phyloP scores from a whole-genome alignment of 345 rosid genomes.

The Bretschneidera sinensis region DNA sequence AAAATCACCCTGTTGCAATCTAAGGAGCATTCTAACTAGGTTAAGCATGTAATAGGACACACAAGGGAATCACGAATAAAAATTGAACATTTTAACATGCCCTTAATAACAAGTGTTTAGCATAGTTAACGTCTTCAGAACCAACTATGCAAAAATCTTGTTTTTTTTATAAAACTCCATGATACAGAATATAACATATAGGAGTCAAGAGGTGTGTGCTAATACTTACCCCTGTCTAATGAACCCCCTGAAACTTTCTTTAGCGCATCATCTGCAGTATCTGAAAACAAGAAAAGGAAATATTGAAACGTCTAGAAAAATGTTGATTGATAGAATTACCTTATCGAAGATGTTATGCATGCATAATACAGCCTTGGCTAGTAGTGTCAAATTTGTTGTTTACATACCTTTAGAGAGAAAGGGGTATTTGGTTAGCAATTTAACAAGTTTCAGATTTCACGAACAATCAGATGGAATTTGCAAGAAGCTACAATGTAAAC shows the following conservation, averaged over 20 bases:
- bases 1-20: not conserved
- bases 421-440: not conserved
- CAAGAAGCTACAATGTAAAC: not conserved
- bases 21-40: not conserved
- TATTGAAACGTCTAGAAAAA: not conserved
- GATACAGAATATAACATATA: not conserved
- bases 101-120: not conserved
- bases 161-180: not conserved
- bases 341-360: no score
- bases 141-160: not conserved
- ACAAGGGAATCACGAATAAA: not conserved
- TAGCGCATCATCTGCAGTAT: conserved; percentile 41
- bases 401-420: not conserved
- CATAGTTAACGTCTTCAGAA: not conserved
- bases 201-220: not conserved
- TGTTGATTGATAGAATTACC: no score
- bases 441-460: no score
- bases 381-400: not conserved
- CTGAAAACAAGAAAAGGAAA: conserved; percentile 30
- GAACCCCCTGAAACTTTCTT: conserved; percentile 63
- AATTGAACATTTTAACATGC: not conserved
- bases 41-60: not conserved
- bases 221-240: conserved; percentile 53
- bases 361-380: not conserved
- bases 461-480: not conserved